Base-by-base conservation (phyloP, 1,139 yeast species). In the Yamadazyma atlantica region DNA sequence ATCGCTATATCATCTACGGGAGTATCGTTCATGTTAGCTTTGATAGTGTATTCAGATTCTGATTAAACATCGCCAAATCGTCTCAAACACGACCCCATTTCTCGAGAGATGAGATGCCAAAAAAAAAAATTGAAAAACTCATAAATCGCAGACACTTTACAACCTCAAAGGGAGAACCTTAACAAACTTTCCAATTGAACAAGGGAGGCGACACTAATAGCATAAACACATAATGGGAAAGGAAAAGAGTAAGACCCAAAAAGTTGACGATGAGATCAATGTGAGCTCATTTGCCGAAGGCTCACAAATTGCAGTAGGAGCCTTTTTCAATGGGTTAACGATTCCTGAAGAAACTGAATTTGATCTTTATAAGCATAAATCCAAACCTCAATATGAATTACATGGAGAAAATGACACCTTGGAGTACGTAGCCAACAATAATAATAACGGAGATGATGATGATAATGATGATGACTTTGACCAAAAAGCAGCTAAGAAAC, bases 331-430 rank as follows among this genome's bases (percentile, higher is more conserved):
- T 52, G 96, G 96, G 3, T 69, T 85, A 36, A 63, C 72, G 15
- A 75, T 83, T 10, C 83, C 94, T 25, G 58, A 64, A 11, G 69
- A 74, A 14, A 77, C 86, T 6, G 60, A 64, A 29, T 85, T 90
- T 53, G 79, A 82, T 29, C 64, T 87, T 28, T 86, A 76, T 60
- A 70, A 75, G 54, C 75, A 76, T 52, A 78, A 78, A 51, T 66
- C 66, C 39, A 57, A 64, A 11, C 66, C 69, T 16, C 64, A 67
- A 32, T 64, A 60, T 38, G 60, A 84, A 23, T 53, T 87, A 35
- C 96, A 87, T 55, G 97, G 96, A 29, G 95, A 89, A 59, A 80
- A 76, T 46, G 80, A 75, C 2, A 73, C 76, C 23, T 67, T 90
- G 42, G 90, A 82, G 48, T 90, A 86, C 57, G 80, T 80, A 42